Evolutionary conservation across 495 filamentous ascomycete genomes (phyloP), one percentile per base, ranked within the genome.

Genomic region (Hypoxylon fragiforme): DNA sequence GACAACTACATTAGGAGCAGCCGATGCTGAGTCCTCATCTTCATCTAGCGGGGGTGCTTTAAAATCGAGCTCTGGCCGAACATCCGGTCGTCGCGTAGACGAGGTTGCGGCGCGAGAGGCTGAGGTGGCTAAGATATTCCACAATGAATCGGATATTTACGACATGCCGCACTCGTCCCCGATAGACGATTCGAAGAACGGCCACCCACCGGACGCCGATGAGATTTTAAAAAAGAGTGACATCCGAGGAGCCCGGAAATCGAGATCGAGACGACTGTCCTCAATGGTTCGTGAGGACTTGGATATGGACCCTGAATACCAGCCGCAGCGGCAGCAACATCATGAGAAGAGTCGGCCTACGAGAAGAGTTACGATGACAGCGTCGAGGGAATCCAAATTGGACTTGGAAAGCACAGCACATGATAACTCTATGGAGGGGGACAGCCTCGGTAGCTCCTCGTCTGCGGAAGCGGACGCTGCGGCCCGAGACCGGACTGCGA

Each of bases 341-440:
- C 60, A 38, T 21, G 54, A 52, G 35, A 64, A 63, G 42, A 41
- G 50, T 12, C 13, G 47, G 3, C 51, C 60, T 7, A 45, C 60
- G n/a, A 75, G 75, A 47, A 54, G 72, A 20, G 70, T 72, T 7
- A 76, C 73, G 3, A 75, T 77, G 68, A 37, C 67, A 9, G 57
- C 67, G 21, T 60, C 70, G 6, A 73, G 66, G 46, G 68, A 67
- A 36, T 44, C 60, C 7, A 63, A 57, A 42, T 11, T 52, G 20
- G 63, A 66, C n/a, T 7, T 32, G 8, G 51, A 62, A 26, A 43
- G 51, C 42, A 13, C 34, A 7, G 42, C 36, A 2, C 49, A 38
- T 3, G 64, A 60, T 22, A 62, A 43, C 12, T 51, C 57, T 18
- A 7, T 58, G 2, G 65, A 60, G 3, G 65, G 51, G 12, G 57